Evolutionary conservation across 1,284 basidiomycete genomes (phyloP), one percentile per base, ranked within the genome.

Genomic region (Agroathelia rolfsii): DNA sequence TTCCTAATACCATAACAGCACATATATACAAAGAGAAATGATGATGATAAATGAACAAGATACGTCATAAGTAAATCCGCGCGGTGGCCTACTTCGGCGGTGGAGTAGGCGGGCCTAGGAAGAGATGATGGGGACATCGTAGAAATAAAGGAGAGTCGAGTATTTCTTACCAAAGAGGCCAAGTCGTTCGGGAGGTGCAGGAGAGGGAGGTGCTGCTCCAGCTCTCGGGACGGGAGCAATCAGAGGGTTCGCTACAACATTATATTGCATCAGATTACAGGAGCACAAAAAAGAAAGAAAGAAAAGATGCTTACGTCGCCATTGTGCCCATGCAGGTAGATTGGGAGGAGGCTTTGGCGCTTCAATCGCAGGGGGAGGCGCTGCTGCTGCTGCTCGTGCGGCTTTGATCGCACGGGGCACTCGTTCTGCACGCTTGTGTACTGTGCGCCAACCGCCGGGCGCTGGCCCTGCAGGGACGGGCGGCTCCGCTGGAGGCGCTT

Each of bases 241-340:
- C 9, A 62, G 40, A 3, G 72, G 71, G 43, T 77, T 74, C 4
- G 76, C 76, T 78, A 37, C 13, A 21, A 17, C 15, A 22, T 31
- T 30, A 33, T 21, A 28, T 18, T 13, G 24, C 6, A 24, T 17
- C 17, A 5, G 13, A 32, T 11, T 18, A 6, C 12, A 34, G 5
- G 16, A 12, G n/a, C 20, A n/a, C 12, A 22, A 32, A 20, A 27
- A 32, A 37, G 10, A 27, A 17, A 34, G 31, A 24, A 11, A 20
- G 20, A 20, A 6, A 53, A 55, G 12, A 39, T 14, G 61, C 69
- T 42, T 40, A 84, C 72, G 72, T 59, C 75, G 65, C 81, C 80
- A 84, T 44, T 83, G 76, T 1, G 78, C 72, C 81, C 81, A 84
- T 0, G 78, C 68, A 18, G 79, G 80, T 26, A 71, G 16, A 27